phyloP scores from a whole-genome alignment of 2,329 filamentous ascomycete genomes.

The Geosmithia putterillii region DNA sequence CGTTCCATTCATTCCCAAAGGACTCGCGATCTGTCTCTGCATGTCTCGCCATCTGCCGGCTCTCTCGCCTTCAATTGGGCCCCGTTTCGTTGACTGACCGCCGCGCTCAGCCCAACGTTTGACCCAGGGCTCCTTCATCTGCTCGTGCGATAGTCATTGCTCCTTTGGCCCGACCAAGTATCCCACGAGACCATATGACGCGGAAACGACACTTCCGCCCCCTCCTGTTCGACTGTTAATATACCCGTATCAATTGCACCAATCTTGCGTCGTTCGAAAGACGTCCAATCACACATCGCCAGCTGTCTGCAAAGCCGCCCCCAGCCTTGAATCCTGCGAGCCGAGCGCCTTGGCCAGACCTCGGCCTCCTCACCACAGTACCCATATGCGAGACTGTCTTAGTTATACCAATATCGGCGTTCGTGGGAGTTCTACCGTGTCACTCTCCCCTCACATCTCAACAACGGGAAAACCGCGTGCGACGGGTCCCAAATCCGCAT shows the following conservation, averaged over 20 bases:
- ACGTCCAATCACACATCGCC: constrained; percentile 20
- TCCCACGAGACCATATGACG: constrained; percentile 1
- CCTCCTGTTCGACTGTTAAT: not conserved
- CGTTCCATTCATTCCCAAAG: not conserved
- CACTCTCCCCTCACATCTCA: too few relatives aligned
- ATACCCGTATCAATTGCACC: not conserved
- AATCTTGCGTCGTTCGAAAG: not conserved
- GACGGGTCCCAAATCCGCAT: too few relatives aligned
- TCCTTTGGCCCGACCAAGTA: not conserved
- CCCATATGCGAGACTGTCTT: constrained; percentile 3
- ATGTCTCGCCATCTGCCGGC: not conserved
- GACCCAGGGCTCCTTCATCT: not conserved
- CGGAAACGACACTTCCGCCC: not conserved
- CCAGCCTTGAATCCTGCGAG: not conserved
- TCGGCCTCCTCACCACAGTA: not conserved
- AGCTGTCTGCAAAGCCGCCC: constrained; percentile 20
- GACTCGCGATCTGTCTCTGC: not conserved
- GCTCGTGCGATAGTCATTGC: not conserved
- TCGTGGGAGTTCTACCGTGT: too few relatives aligned
- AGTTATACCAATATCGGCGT: too few relatives aligned
- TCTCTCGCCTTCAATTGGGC: not conserved
- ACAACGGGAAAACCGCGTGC: too few relatives aligned
- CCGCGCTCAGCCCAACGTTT: not conserved
- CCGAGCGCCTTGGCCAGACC: not conserved
- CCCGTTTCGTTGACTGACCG: not conserved